Evolutionary conservation across 2,329 filamentous ascomycete species (phyloP).

Genomic region (Penicillium sp.): DNA sequence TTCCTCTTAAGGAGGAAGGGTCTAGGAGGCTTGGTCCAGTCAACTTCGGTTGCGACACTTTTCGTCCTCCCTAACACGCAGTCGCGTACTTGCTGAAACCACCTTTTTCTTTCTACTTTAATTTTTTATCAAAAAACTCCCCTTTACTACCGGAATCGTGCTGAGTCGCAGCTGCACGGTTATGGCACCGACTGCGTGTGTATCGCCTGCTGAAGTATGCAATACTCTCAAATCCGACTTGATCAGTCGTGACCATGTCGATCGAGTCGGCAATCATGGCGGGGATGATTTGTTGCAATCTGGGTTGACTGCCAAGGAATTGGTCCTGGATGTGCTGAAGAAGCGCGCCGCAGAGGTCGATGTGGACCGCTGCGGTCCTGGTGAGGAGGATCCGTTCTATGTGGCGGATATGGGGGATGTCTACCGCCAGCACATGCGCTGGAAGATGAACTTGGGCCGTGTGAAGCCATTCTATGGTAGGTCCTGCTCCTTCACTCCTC

Average conservation of each 20-base stretch:
- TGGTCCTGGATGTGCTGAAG: slow-evolving; percentile 85
- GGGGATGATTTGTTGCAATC: slow-evolving; percentile 44
- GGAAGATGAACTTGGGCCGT: slow-evolving; percentile 89
- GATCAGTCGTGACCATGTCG: slow-evolving; percentile 26
- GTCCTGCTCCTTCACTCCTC: slow-evolving; percentile 30
- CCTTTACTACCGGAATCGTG: slow-evolving; percentile 22
- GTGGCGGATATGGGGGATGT: slow-evolving; percentile 97
- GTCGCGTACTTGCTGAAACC: slow-evolving; percentile 27
- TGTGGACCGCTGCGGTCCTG: slow-evolving; percentile 80
- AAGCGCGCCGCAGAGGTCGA: slow-evolving; percentile 80
- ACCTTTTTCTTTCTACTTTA: slow-evolving; percentile 15
- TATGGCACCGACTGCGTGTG: slow-evolving; percentile 70
- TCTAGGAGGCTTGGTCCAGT: slow-evolving; percentile 97
- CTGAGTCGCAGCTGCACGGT: slow-evolving; percentile 49
- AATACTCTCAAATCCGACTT: slow-evolving; percentile 34
- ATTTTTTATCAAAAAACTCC: slow-evolving; percentile 21
- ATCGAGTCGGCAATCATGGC: slow-evolving; percentile 44
- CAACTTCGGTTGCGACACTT: slow-evolving; percentile 85
- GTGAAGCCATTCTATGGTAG: slow-evolving; percentile 95
- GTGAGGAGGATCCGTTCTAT: slow-evolving; percentile 97
- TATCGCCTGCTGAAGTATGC: slow-evolving; percentile 48
- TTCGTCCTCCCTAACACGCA: slow-evolving; percentile 86
- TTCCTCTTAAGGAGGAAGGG: slow-evolving; percentile 99
- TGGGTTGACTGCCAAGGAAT: slow-evolving; percentile 62
- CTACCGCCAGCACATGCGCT: slow-evolving; percentile 96